phyloP scores from a whole-genome alignment of 2,329 filamentous ascomycete species.

The Aureobasidium sp. region DNA sequence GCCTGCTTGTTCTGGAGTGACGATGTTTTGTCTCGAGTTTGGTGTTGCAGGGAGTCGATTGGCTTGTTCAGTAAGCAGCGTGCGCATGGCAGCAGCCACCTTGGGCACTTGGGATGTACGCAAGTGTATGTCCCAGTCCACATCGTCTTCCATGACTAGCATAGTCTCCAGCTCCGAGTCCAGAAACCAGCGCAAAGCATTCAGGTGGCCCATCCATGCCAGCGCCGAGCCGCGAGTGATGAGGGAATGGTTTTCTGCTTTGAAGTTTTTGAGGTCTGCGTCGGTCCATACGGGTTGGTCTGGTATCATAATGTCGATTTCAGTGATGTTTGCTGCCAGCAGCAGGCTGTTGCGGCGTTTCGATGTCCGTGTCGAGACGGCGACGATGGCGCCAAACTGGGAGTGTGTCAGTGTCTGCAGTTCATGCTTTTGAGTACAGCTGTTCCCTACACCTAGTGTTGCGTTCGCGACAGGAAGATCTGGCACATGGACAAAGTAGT shows the following conservation, averaged over 20 bases:
- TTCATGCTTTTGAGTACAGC: too few relatives aligned
- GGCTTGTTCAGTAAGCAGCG: slow-evolving; percentile 19
- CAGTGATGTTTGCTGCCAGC: slow-evolving; percentile 32
- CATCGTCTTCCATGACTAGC: slow-evolving; percentile 39
- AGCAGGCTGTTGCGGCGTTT: slow-evolving; percentile 29
- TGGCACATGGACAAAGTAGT: slow-evolving; percentile 9
- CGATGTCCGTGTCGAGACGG: slow-evolving; percentile 30
- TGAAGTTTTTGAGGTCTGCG: slow-evolving; percentile 25
- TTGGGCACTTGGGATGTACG: slow-evolving; percentile 35
- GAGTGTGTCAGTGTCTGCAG: not conserved
- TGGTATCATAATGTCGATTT: slow-evolving; percentile 31
- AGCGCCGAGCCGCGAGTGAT: slow-evolving; percentile 31
- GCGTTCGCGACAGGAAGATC: slow-evolving; percentile 15
- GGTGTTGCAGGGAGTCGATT: too few relatives aligned
- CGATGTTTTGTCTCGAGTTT: slow-evolving; percentile 1
- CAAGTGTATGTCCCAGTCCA: slow-evolving; percentile 39
- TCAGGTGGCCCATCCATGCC: slow-evolving; percentile 36
- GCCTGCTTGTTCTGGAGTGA: not conserved
- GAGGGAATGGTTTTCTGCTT: slow-evolving; percentile 22
- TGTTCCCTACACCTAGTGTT: slow-evolving; percentile 16
- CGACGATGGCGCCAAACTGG: slow-evolving; percentile 32
- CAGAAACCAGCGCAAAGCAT: slow-evolving; percentile 34
- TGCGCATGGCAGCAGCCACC: slow-evolving; percentile 33
- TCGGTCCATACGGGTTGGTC: slow-evolving; percentile 32
- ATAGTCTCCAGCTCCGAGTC: slow-evolving; percentile 34